phyloP scores from a whole-genome alignment of 768 basidiomycete species.

The Gymnopilus junonius region DNA sequence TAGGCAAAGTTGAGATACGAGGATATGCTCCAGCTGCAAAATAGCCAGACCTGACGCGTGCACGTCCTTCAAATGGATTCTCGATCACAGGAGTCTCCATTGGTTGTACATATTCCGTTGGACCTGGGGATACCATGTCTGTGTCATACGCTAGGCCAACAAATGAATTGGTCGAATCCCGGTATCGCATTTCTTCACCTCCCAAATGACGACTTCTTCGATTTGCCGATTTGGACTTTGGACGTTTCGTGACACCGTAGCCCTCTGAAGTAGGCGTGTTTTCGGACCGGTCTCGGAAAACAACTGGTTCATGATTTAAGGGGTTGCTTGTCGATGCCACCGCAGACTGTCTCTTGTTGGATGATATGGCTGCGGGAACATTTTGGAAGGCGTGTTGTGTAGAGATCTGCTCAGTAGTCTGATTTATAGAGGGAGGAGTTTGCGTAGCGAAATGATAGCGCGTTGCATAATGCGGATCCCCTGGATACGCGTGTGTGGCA shows the following conservation, averaged over 20 bases:
- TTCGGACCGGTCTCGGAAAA: conserved; percentile 31
- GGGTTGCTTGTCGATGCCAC: conserved; percentile 57
- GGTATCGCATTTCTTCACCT: conserved; percentile 24
- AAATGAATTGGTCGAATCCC: conserved; percentile 33
- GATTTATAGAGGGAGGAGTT: neutral
- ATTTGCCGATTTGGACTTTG: conserved; percentile 35
- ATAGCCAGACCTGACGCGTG: conserved; percentile 72
- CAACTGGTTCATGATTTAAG: conserved; percentile 38
- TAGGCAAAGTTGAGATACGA: conserved; percentile 53
- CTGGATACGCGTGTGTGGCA: neutral
- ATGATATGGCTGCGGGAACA: conserved; percentile 24
- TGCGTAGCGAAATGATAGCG: neutral
- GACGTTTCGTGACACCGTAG: conserved; percentile 40
- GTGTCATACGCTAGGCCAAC: conserved; percentile 56
- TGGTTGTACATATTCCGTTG: conserved; percentile 29
- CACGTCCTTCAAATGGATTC: conserved; percentile 53
- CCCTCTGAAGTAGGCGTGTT: conserved; percentile 46
- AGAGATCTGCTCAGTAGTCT: conserved; percentile 7
- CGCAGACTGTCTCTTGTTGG: conserved; percentile 41
- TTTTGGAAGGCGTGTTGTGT: neutral
- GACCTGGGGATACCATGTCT: conserved; percentile 48
- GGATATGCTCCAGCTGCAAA: conserved; percentile 58
- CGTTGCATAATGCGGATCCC: conserved; percentile 5
- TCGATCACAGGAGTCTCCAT: conserved; percentile 28
- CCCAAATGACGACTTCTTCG: conserved; percentile 30